Base-by-base conservation (phyloP, 2,329 filamentous ascomycete species). In the Aspergillus fumigatus region DNA sequence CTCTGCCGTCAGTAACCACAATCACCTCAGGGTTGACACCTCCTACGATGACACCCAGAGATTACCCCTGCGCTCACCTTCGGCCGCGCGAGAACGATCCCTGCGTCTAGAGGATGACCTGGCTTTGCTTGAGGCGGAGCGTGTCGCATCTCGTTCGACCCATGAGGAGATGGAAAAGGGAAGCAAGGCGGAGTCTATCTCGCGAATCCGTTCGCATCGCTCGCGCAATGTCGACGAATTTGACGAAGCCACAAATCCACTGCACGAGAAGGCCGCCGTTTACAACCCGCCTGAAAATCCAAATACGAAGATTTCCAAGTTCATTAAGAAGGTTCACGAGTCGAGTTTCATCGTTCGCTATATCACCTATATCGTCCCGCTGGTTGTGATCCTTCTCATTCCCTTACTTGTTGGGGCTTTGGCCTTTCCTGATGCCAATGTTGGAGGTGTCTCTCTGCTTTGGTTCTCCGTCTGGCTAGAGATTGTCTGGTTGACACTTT, bases 381-480 rank as follows among this genome's bases (percentile, higher is more conserved):
- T 90, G 10, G 82, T 84, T 2, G 61, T 85, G 11, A 71, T 91
- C 4, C 76, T 92, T 4, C 76, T 90, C 41, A 84, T 90, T 49
- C 88, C 88, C 0, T 72, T 90, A 43, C 75, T 91, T 5, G 72
- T 91, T 23, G 88, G 87, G 5, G 81, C 80, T 1, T 73, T 89
- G 19, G 60, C 82, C 1, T 88, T 82, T 59, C 76, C 78, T n/a
- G 62, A 81, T 50, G 78, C 88, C 1, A 84, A 83, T 11, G 82
- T 88, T 2, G 91, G 91, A 0, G 90, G 88, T 21, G 91, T 96
- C 0, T 69, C 85, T 60, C 77, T 97, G 48, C 78, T 91, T 58
- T 97, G 93, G 93, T 97, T 97, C 69, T 89, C 89, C 29, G 91
- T 97, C 60, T 97, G 93, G 93, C 81, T 97, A 19, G 90, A 96